Evolutionary conservation across 2,329 filamentous ascomycete species (phyloP).

Genomic region (Trichoderma asperellum): DNA sequence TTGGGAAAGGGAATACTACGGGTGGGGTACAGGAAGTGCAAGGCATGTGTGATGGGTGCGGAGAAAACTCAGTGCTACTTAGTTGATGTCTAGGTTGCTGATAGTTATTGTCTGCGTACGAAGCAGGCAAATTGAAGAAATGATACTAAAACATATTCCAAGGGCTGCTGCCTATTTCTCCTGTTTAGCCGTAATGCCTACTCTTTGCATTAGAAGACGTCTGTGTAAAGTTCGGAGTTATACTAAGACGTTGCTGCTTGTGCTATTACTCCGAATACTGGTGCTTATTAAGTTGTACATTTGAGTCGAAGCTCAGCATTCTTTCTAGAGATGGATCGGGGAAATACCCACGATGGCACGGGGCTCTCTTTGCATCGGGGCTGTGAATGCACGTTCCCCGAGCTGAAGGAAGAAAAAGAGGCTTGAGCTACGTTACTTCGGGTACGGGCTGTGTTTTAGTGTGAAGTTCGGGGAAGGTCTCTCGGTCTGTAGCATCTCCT

Average conservation of each 20-base stretch:
- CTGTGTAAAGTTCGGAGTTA: not conserved
- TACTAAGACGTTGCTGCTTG: not conserved
- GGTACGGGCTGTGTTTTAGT: constrained; percentile 4
- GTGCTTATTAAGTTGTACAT: not conserved
- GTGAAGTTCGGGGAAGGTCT: not conserved
- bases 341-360: not conserved
- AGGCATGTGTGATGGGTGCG: constrained; percentile 8
- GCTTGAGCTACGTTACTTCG: constrained; percentile 20
- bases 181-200: constrained; percentile 10
- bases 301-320: not conserved
- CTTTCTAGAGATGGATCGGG: not conserved
- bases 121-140: constrained; percentile 6
- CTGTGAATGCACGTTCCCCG: not conserved
- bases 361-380: not conserved
- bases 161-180: not conserved
- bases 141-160: not conserved
- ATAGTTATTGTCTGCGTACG: not conserved
- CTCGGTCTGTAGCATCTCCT: not conserved
- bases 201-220: not conserved
- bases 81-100: not conserved
- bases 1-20: constrained; percentile 4
- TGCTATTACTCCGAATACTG: not conserved
- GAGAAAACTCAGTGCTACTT: not conserved
- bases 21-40: constrained; percentile 11
- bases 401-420: not conserved